Evolutionary conservation across 495 filamentous ascomycete genomes (phyloP).

Genomic region (Lepidopterella palustris): DNA sequence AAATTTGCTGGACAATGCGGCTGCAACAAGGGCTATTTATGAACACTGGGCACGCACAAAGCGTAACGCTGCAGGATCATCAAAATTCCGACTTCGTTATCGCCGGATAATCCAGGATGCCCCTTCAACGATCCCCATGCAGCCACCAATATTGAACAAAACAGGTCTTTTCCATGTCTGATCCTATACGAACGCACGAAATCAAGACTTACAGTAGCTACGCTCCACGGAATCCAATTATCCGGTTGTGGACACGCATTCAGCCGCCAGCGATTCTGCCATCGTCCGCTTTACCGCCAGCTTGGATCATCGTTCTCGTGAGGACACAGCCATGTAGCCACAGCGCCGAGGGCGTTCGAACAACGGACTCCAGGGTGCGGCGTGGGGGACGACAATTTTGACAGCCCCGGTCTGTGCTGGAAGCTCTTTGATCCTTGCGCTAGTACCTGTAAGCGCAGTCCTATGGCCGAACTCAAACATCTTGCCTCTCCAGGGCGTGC

Average conservation of each 20-base stretch:
- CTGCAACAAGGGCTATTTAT: not conserved
- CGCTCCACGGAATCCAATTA: no score
- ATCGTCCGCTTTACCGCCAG: no score
- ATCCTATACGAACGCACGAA: not conserved
- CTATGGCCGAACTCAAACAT: no score
- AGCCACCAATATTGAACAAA: constrained; percentile 25
- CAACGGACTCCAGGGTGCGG: not conserved
- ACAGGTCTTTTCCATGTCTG: not conserved
- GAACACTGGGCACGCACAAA: no score
- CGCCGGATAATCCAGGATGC: constrained; percentile 1
- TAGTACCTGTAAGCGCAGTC: no score
- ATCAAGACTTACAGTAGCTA: no score
- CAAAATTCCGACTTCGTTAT: constrained; percentile 8
- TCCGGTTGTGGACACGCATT: no score
- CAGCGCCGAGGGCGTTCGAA: not conserved
- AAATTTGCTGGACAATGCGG: not conserved
- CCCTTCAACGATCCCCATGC: not conserved
- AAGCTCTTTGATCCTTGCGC: no score
- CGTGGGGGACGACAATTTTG: no score
- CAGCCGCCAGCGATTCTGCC: no score
- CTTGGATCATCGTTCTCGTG: not conserved
- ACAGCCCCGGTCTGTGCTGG: no score
- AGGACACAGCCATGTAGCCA: not conserved
- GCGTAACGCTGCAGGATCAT: constrained; percentile 20
- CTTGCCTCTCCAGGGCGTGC: no score